Evolutionary conservation across 306 rosid genomes (phyloP).

Genomic region (Argentina anserina): DNA sequence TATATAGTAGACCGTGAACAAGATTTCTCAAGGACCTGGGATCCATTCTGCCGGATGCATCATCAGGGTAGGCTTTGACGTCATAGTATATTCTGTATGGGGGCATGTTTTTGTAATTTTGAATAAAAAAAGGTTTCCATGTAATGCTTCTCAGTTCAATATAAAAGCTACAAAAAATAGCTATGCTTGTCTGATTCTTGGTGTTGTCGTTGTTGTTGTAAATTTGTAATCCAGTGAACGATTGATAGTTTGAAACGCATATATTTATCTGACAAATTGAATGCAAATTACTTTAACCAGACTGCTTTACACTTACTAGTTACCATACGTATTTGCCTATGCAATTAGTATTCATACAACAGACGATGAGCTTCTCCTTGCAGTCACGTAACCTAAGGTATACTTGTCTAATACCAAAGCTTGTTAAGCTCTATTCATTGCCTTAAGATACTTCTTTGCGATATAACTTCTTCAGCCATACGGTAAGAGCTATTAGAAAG

Average conservation of each 20-base stretch:
- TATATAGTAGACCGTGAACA: conserved; percentile 5
- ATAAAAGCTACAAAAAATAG: not conserved
- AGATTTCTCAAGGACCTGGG: not conserved
- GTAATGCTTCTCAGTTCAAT: conserved; percentile 5
- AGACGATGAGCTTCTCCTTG: too few species aligned
- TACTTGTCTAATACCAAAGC: too few species aligned
- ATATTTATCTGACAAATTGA: not conserved
- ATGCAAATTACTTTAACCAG: not conserved
- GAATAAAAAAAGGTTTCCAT: not conserved
- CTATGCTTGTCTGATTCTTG: not conserved
- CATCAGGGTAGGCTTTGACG: conserved; percentile 2
- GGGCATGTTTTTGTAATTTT: not conserved
- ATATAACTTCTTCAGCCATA: not conserved
- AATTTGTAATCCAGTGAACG: not conserved
- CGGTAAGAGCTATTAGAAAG: conserved; percentile 25
- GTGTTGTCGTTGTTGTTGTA: not conserved
- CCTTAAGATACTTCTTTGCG: too few species aligned
- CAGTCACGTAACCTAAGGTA: too few species aligned
- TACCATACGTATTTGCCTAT: too few species aligned
- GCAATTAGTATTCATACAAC: too few species aligned
- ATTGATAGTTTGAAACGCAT: not conserved
- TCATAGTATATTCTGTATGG: not conserved
- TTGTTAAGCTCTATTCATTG: too few species aligned
- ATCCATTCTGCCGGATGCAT: conserved; percentile 3
- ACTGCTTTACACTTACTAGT: not conserved